A percentile compares a stretch with the other conserved stretches of the same genome.
phyloP scores from a whole-genome alignment of 306 rosid species.

The Pterocarpus santalinus region DNA sequence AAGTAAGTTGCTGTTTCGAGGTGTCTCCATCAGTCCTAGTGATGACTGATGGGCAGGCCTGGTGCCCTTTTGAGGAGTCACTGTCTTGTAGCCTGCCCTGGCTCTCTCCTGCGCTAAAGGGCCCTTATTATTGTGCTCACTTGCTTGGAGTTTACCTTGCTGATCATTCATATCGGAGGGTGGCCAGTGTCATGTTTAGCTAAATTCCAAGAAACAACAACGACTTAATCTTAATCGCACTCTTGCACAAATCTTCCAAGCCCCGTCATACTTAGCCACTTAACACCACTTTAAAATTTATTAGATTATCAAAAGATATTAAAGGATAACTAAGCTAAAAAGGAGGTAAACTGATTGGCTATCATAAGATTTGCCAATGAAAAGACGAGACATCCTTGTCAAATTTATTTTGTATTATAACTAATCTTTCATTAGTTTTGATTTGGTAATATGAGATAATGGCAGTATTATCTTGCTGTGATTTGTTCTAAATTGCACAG shows the following conservation, averaged over 20 bases:
- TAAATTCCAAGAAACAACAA: conserved; percentile 49
- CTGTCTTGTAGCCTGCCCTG: conserved; percentile 50
- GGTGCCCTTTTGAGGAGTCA: conserved; percentile 66
- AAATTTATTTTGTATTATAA: background rate
- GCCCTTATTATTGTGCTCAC: conserved; percentile 53
- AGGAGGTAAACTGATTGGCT: conserved; percentile 24
- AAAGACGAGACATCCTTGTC: conserved; percentile 45
- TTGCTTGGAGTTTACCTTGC: conserved; percentile 26
- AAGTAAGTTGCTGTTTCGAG: conserved; percentile 49
- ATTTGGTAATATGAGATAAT: background rate
- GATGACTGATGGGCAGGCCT: conserved; percentile 45
- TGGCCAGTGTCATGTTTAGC: background rate
- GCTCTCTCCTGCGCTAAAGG: conserved; percentile 17
- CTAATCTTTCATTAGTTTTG: background rate
- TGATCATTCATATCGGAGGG: background rate
- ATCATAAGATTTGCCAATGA: conserved; percentile 38
- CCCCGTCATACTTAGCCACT: conserved; percentile 40
- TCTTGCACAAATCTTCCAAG: conserved; percentile 48
- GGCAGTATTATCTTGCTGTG: background rate
- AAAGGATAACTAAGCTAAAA: conserved; percentile 14
- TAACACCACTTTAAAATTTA: conserved; percentile 21
- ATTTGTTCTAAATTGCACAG: conserved; percentile 13
- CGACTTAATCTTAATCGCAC: conserved; percentile 41
- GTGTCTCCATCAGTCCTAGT: conserved; percentile 60
- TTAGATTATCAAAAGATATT: background rate